A percentile compares a stretch with the other conserved stretches of the same genome.
Conservation (phyloP, 768 basidiomycete species). For the Tricholoma flavovirens region DNA sequence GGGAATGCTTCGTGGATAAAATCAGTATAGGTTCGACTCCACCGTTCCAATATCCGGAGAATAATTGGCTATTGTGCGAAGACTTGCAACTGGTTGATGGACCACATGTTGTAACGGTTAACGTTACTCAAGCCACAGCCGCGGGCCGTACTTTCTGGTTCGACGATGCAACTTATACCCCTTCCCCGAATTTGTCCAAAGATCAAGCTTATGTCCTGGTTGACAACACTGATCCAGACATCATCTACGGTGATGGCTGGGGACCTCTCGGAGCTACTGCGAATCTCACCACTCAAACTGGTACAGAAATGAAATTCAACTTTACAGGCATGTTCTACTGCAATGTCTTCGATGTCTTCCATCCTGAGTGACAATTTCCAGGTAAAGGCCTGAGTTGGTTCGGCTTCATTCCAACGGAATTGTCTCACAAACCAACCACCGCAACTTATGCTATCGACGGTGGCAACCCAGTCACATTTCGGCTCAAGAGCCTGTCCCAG, state of each 20-base stretch:
- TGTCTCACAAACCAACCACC: constrained; percentile 15
- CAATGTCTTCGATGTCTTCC: constrained; percentile 4
- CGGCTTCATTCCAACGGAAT: constrained; percentile 19
- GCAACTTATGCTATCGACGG: constrained; percentile 26
- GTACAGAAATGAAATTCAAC: constrained; percentile 13
- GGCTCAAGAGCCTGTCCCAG: constrained; percentile 11
- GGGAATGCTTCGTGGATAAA: constrained; percentile 19
- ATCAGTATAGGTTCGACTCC: constrained; percentile 15
- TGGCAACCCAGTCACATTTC: constrained; percentile 8
- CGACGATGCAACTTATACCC: constrained; percentile 3
- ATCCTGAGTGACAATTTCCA: constrained; percentile 1
- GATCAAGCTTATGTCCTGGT: constrained; percentile 14
- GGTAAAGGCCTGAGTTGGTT: constrained; percentile 22
- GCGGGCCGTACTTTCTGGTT: constrained; percentile 5
- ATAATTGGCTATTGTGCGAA: constrained; percentile 21
- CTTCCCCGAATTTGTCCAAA: constrained; percentile 4
- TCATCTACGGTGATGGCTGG: constrained; percentile 19
- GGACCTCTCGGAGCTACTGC: constrained; percentile 4
- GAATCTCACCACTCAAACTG: constrained; percentile 12
- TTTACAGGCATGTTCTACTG: constrained; percentile 18
- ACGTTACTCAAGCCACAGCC: constrained; percentile 11
- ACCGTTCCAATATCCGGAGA: constrained; percentile 15
- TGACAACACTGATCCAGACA: constrained; percentile 13
- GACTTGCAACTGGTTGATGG: constrained; percentile 16
- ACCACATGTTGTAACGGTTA: constrained; percentile 19